These are phyloP conservation scores for Oryza glaberrima DNA, from an alignment of 176 grass and related monocot species.

Conservation along the genomic window DNA sequence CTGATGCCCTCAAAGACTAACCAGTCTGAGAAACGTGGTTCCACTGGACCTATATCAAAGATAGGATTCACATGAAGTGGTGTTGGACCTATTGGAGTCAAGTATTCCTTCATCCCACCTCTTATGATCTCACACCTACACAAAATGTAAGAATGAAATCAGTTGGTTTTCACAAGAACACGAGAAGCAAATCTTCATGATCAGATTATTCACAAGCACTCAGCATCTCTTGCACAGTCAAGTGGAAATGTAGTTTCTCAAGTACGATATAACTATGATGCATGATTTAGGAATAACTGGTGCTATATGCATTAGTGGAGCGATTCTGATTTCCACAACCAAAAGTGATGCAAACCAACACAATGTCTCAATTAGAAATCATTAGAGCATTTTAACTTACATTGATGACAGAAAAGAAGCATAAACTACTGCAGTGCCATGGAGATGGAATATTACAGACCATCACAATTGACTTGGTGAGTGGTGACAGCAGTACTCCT, in stretches of 20 bases:
- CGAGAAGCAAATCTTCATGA: neutral
- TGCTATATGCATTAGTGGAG: neutral
- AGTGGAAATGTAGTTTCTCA: neutral
- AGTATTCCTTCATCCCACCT: slow-evolving; percentile 91
- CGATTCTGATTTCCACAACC: slow-evolving; percentile 17
- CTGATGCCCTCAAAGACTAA: slow-evolving; percentile 97
- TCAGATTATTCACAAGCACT: slow-evolving; percentile 9
- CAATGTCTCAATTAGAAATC: neutral
- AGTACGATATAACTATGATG: neutral
- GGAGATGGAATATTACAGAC: neutral
- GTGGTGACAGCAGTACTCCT: neutral
- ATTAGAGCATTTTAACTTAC: neutral
- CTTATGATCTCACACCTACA: slow-evolving; percentile 93
- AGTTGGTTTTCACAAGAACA: neutral
- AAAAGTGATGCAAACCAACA: neutral
- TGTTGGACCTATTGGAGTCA: slow-evolving; percentile 86
- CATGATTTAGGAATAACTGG: slow-evolving; percentile 2
- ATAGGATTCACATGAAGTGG: slow-evolving; percentile 88
- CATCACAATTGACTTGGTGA: neutral
- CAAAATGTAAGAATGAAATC: slow-evolving; percentile 26
- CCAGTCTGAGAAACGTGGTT: slow-evolving; percentile 92
- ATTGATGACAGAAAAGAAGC: slow-evolving; percentile 24
- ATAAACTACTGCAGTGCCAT: slow-evolving; percentile 9
- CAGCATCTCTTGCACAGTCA: neutral
- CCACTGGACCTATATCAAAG: slow-evolving; percentile 95